These are phyloP conservation scores for Neurospora terricola DNA, from an alignment of 495 filamentous ascomycete species.

Conservation along the genomic window DNA sequence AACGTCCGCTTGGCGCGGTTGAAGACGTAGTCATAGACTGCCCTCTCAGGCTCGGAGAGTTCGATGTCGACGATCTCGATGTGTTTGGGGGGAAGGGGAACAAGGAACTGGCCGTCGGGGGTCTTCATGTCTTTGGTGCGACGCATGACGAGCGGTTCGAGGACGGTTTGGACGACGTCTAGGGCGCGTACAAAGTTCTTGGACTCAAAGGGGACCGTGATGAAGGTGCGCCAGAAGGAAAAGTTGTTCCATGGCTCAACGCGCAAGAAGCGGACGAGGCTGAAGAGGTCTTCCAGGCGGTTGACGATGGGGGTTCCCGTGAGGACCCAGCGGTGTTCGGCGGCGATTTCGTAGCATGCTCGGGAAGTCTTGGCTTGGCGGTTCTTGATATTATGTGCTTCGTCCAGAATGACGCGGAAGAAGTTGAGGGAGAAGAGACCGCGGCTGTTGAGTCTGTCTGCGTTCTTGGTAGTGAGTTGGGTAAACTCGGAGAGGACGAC, in stretches of 20 bases:
- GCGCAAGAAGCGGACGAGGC: slow-evolving; percentile 76
- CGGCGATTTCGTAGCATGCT: slow-evolving; percentile 81
- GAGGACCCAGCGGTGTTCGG: slow-evolving; percentile 82
- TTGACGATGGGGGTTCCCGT: slow-evolving; percentile 98
- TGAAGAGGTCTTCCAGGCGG: slow-evolving; percentile 92
- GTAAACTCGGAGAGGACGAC: slow-evolving; percentile 84
- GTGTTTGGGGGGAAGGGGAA: slow-evolving; percentile 70
- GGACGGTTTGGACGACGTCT: slow-evolving; percentile 92
- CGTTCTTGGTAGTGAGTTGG: slow-evolving; percentile 47
- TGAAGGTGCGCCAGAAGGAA: slow-evolving; percentile 98
- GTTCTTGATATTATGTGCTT: slow-evolving; percentile 93
- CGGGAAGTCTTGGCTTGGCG: slow-evolving; percentile 78
- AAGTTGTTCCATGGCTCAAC: slow-evolving; percentile 98
- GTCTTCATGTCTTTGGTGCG: slow-evolving; percentile 98
- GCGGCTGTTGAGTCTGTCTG: slow-evolving; percentile 47
- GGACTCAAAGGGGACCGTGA: slow-evolving; percentile 91
- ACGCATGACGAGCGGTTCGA: slow-evolving; percentile 90
- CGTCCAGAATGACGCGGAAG: slow-evolving; percentile 89
- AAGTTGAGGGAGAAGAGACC: slow-evolving; percentile 88
- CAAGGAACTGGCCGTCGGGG: slow-evolving; percentile 74
- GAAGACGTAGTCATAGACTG: slow-evolving; percentile 86
- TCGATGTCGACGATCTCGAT: slow-evolving; percentile 80
- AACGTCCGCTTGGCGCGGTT: slow-evolving; percentile 74
- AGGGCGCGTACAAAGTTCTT: slow-evolving; percentile 88
- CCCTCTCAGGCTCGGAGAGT: slow-evolving; percentile 71